A percentile compares a stretch with the other conserved stretches of the same genome.
Evolutionary conservation across 2,329 filamentous ascomycete species (phyloP).

Genomic region (Emericellopsis atlantica): DNA sequence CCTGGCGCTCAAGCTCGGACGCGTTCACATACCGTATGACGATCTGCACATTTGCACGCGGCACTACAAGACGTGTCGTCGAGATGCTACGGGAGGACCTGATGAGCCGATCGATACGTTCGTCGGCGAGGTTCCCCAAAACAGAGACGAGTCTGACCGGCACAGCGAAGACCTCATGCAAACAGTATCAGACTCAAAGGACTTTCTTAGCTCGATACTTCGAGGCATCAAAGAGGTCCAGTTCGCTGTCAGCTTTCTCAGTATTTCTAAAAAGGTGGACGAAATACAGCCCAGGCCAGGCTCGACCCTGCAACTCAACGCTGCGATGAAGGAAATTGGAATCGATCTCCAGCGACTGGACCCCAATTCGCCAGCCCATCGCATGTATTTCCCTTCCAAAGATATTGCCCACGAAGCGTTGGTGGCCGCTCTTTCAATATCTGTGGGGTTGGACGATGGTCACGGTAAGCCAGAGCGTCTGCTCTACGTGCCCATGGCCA

Average conservation of each 20-base stretch:
- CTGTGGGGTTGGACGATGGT: constrained; percentile 84
- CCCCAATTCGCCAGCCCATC: constrained; percentile 82
- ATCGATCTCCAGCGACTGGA: constrained; percentile 87
- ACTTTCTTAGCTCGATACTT: constrained; percentile 81
- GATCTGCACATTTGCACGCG: constrained; percentile 57
- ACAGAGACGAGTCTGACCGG: constrained; percentile 56
- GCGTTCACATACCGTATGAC: constrained; percentile 82
- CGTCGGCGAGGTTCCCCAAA: constrained; percentile 61
- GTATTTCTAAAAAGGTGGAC: constrained; percentile 68
- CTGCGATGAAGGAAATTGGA: constrained; percentile 92
- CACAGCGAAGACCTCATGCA: constrained; percentile 58
- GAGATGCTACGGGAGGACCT: constrained; percentile 9
- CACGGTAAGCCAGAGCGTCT: constrained; percentile 74
- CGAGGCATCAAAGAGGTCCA: constrained; percentile 94
- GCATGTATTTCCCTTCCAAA: constrained; percentile 93
- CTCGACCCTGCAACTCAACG: constrained; percentile 66
- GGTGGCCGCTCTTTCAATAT: constrained; percentile 82
- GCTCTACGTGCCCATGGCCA: constrained; percentile 93
- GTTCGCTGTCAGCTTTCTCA: constrained; percentile 84
- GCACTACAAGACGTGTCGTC: constrained; percentile 35
- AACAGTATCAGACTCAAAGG: constrained; percentile 81
- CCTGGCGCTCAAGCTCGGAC: constrained; percentile 79
- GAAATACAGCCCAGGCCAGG: constrained; percentile 48
- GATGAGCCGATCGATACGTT: constrained; percentile 41
- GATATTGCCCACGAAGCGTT: constrained; percentile 94